phyloP scores from a whole-genome alignment of 1,139 yeast species.

The Suhomyces coccinellae region DNA sequence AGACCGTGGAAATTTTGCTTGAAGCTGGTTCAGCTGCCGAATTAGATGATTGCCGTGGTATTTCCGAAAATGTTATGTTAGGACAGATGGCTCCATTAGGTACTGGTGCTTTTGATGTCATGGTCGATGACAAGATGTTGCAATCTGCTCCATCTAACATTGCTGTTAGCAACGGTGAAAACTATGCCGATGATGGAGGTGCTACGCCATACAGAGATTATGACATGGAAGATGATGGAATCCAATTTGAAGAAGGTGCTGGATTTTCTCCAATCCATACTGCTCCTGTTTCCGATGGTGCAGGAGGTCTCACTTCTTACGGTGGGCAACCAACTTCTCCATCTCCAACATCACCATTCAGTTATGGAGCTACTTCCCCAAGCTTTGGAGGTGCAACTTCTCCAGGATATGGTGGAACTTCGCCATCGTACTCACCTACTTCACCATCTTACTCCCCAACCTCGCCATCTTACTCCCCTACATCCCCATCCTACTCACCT shows the following conservation, averaged over 20 bases:
- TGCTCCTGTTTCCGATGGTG: conserved; percentile 75
- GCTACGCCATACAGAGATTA: conserved; percentile 91
- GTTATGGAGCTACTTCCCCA: conserved; percentile 42
- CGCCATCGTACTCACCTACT: conserved; percentile 51
- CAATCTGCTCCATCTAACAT: conserved; percentile 61
- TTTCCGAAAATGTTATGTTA: conserved; percentile 94
- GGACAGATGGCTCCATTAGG: conserved; percentile 99
- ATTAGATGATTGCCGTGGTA: conserved; percentile 97
- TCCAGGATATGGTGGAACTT: conserved; percentile 54
- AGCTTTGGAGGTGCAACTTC: conserved; percentile 68
- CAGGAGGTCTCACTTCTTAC: conserved; percentile 93
- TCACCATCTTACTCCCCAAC: conserved; percentile 55
- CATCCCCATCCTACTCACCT: conserved; percentile 74
- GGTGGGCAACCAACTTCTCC: conserved; percentile 64
- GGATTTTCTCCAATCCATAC: conserved; percentile 94
- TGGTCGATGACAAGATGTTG: conserved; percentile 89
- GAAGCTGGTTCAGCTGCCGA: conserved; percentile 99
- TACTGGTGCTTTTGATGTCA: conserved; percentile 96
- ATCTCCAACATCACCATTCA: conserved; percentile 58
- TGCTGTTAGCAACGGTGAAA: conserved; percentile 34
- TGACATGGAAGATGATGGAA: conserved; percentile 74
- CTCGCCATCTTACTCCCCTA: conserved; percentile 59
- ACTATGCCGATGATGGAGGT: conserved; percentile 67
- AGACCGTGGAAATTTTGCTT: conserved; percentile 93
- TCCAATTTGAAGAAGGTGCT: conserved; percentile 77